Evolutionary conservation across 495 filamentous ascomycete genomes (phyloP).

Genomic region (Penicillium soppii): DNA sequence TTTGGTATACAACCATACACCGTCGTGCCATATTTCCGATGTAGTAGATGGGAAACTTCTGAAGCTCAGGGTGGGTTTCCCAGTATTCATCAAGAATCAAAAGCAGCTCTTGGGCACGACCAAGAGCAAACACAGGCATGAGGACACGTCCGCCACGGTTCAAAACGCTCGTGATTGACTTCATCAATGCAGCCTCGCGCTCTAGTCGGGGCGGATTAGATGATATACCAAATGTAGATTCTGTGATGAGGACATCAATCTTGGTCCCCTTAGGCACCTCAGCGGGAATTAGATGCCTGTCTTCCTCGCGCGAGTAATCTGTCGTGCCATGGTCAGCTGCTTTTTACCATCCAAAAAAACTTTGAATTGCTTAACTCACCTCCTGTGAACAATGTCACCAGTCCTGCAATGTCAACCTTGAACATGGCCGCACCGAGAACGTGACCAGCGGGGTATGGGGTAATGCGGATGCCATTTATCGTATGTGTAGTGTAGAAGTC

Average conservation of each 20-base stretch:
- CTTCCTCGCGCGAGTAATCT: conserved; percentile 92
- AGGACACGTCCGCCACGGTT: conserved; percentile 89
- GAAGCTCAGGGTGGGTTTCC: conserved; percentile 79
- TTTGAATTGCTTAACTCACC: neutral
- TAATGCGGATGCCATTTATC: conserved; percentile 92
- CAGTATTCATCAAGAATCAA: conserved; percentile 97
- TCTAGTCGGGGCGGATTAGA: conserved; percentile 86
- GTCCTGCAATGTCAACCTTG: conserved; percentile 88
- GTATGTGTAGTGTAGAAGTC: conserved; percentile 98
- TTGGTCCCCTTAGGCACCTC: conserved; percentile 80
- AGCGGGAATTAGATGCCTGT: conserved; percentile 91
- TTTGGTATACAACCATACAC: conserved; percentile 98
- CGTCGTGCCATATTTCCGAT: conserved; percentile 89
- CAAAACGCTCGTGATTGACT: conserved; percentile 83
- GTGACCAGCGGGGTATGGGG: conserved; percentile 93
- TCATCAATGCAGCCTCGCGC: conserved; percentile 90
- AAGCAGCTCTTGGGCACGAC: conserved; percentile 88
- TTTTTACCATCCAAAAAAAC: neutral
- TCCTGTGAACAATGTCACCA: conserved; percentile 95
- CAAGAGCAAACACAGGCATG: conserved; percentile 94
- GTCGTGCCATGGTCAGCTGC: neutral
- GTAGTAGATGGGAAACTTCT: conserved; percentile 93
- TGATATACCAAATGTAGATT: conserved; percentile 93
- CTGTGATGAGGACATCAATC: conserved; percentile 94
- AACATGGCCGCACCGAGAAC: conserved; percentile 99